phyloP scores from a whole-genome alignment of 306 rosid genomes.

The Malus sylvestris region DNA sequence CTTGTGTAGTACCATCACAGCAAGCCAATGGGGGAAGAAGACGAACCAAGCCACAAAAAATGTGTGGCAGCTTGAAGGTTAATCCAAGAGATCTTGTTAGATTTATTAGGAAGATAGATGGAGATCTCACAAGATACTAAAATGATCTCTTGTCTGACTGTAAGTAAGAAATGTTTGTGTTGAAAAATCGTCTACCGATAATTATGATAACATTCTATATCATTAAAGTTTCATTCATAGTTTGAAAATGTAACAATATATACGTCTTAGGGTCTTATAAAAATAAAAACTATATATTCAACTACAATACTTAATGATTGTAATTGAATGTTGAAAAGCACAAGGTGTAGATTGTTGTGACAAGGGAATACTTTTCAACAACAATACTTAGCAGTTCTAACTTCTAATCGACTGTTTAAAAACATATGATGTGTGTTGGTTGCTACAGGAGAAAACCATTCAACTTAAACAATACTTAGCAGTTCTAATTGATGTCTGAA shows the following conservation, averaged over 20 bases:
- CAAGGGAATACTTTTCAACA: background rate
- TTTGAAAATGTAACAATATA: no score
- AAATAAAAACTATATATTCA: no score
- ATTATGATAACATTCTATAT: background rate
- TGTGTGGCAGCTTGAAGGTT: background rate
- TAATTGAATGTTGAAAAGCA: background rate
- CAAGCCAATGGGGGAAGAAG: slow-evolving; percentile 6
- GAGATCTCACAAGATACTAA: background rate
- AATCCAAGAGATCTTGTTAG: background rate
- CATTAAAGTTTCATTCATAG: background rate
- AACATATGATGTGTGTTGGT: background rate
- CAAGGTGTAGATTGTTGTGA: background rate
- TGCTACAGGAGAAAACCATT: background rate
- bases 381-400: no score
- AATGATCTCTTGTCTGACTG: background rate
- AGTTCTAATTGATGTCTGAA: no score
- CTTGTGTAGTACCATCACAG: slow-evolving; percentile 21
- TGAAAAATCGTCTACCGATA: background rate
- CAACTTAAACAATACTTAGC: background rate
- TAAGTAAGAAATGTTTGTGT: background rate
- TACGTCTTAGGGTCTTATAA: no score
- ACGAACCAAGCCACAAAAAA: slow-evolving; percentile 32
- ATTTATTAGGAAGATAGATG: background rate
- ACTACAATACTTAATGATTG: background rate
- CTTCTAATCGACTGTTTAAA: background rate